Conservation (phyloP, 2,329 filamentous ascomycete genomes). For the Ceratocystis diversiconidia region DNA sequence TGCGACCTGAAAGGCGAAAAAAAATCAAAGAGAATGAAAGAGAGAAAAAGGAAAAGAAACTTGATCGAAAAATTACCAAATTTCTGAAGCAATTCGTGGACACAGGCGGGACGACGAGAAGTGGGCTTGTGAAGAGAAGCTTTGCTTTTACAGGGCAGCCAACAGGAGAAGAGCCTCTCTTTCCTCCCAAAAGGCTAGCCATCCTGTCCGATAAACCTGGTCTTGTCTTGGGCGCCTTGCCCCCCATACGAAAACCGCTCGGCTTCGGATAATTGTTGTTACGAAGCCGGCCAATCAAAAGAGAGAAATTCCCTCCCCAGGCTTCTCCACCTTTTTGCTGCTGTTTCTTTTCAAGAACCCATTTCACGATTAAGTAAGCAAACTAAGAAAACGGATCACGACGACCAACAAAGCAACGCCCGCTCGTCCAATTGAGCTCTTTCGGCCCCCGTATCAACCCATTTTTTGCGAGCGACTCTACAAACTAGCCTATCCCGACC, state of each 20-base stretch:
- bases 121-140: slow-evolving; percentile 16
- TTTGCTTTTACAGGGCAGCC: slow-evolving; percentile 10
- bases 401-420: no score
- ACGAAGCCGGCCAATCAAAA: slow-evolving; percentile 31
- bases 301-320: no score
- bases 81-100: slow-evolving; percentile 18
- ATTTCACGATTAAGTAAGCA: no score
- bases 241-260: slow-evolving; percentile 35
- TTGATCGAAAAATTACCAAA: slow-evolving; percentile 14
- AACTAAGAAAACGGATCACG: no score
- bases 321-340: not conserved
- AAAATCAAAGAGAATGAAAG: not conserved
- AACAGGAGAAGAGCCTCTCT: not conserved
- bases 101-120: slow-evolving; percentile 2
- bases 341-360: no score
- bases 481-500: no score
- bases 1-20: not conserved
- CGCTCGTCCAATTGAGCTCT: no score
- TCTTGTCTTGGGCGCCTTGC: not conserved
- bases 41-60: slow-evolving; percentile 2
- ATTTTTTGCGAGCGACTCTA: no score
- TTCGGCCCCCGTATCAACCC: no score
- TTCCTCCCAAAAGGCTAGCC: not conserved
- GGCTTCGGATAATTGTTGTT: slow-evolving; percentile 32
- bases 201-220: slow-evolving; percentile 13